Percentiles rank a stretch among this genome's conserved stretches.
Conservation (phyloP, 495 filamentous ascomycete genomes). For the Penicillium bialowiezense region DNA sequence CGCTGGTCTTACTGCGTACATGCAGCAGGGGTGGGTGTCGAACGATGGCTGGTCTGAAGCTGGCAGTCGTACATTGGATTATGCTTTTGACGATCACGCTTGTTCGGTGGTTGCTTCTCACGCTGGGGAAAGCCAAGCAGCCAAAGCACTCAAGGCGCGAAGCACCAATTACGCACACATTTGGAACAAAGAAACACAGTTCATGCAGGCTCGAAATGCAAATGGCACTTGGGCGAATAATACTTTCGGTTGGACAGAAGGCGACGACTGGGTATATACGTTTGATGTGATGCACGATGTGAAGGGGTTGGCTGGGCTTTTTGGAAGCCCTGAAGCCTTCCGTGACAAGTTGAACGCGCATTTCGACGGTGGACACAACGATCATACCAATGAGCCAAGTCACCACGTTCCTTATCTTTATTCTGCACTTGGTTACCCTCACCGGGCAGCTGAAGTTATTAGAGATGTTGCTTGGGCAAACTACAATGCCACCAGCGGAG, state of each 20-base stretch:
- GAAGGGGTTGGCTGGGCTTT: conserved; percentile 16
- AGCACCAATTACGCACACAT: conserved; percentile 20
- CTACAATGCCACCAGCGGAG: conserved; percentile 29
- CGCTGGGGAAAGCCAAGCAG: conserved; percentile 7
- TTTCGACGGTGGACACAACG: conserved; percentile 27
- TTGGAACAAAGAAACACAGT: conserved; percentile 29
- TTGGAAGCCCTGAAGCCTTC: conserved; percentile 18
- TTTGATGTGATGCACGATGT: conserved; percentile 31
- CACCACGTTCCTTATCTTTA: conserved; percentile 30
- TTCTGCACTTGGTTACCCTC: conserved; percentile 19
- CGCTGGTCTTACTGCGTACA: conserved; percentile 24
- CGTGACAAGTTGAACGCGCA: conserved; percentile 20
- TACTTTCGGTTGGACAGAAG: conserved; percentile 28
- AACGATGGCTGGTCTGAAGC: conserved; percentile 29
- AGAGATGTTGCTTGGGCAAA: conserved; percentile 21
- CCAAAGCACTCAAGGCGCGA: conserved; percentile 7
- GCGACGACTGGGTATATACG: conserved; percentile 29
- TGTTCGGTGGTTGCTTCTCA: conserved; percentile 20
- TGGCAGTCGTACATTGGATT: conserved; percentile 25
- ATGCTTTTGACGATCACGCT: conserved; percentile 26
- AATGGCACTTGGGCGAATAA: conserved; percentile 26
- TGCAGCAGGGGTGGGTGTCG: conserved; percentile 26
- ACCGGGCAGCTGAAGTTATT: conserved; percentile 18
- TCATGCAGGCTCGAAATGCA: conserved; percentile 27
- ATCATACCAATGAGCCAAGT: conserved; percentile 27